Percentiles rank a stretch among this genome's conserved stretches.
phyloP scores from a whole-genome alignment of 805 yeast genomes.

The Candida insectorum region DNA sequence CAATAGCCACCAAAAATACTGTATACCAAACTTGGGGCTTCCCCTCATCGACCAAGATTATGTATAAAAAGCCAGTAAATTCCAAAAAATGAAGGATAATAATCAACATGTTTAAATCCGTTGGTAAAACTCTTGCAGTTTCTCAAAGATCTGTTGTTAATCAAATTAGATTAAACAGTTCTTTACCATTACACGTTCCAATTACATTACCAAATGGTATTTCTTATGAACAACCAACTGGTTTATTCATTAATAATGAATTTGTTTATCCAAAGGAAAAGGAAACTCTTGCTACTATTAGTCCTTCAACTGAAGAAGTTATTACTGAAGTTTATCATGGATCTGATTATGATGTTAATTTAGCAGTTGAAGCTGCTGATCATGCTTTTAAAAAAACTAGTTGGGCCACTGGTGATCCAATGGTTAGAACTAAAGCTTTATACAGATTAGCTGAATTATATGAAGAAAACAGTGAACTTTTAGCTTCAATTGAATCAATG shows the following conservation, averaged over 20 bases:
- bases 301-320: constrained; percentile 71
- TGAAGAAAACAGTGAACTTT: constrained; percentile 65
- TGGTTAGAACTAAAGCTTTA: constrained; percentile 59
- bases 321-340: constrained; percentile 73
- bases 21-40: too few species aligned
- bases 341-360: constrained; percentile 71
- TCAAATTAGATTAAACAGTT: constrained; percentile 23
- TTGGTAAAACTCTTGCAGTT: constrained; percentile 2
- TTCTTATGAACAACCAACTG: constrained; percentile 76
- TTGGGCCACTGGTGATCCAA: constrained; percentile 74
- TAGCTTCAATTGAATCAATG: constrained; percentile 79
- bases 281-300: constrained; percentile 57
- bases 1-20: too few species aligned
- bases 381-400: constrained; percentile 59
- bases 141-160: constrained; percentile 4
- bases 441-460: constrained; percentile 73
- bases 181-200: constrained; percentile 37
- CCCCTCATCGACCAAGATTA: background rate
- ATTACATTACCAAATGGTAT: constrained; percentile 71
- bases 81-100: background rate
- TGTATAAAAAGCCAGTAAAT: background rate
- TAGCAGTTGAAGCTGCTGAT: constrained; percentile 83
- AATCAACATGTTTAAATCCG: constrained; percentile 6
- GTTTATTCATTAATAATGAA: constrained; percentile 85
- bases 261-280: constrained; percentile 59